phyloP scores from a whole-genome alignment of 2,329 filamentous ascomycete genomes.

The Cyanodermella asteris region DNA sequence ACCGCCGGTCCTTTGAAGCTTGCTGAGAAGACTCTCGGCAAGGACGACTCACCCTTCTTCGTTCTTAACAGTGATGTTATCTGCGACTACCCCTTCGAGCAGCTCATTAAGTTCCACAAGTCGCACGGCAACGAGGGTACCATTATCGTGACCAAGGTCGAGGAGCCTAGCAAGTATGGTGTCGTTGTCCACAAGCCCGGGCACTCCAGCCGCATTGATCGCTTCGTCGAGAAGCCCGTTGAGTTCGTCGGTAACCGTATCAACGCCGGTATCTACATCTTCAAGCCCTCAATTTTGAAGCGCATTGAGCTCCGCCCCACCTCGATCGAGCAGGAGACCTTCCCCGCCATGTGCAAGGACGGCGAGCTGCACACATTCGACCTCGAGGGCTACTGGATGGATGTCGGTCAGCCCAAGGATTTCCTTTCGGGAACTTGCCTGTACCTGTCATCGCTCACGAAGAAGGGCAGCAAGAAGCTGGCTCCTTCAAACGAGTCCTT shows the following conservation, averaged over 20 bases:
- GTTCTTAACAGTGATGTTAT: slow-evolving; percentile 97
- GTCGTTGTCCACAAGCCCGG: slow-evolving; percentile 93
- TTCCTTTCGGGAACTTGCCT: slow-evolving; percentile 92
- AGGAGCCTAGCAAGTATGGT: slow-evolving; percentile 97
- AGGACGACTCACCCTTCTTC: slow-evolving; percentile 90
- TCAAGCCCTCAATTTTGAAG: slow-evolving; percentile 75
- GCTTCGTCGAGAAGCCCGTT: slow-evolving; percentile 97
- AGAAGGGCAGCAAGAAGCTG: slow-evolving; percentile 72
- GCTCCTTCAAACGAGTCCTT: slow-evolving; percentile 51
- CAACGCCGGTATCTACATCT: slow-evolving; percentile 94
- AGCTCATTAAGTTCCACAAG: slow-evolving; percentile 82
- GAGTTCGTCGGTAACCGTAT: slow-evolving; percentile 98
- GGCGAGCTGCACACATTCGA: slow-evolving; percentile 42
- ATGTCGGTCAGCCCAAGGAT: slow-evolving; percentile 87
- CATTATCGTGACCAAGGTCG: slow-evolving; percentile 95
- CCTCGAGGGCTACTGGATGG: slow-evolving; percentile 36
- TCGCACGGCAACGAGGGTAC: slow-evolving; percentile 85
- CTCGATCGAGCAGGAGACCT: slow-evolving; percentile 96
- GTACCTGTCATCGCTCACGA: slow-evolving; percentile 79
- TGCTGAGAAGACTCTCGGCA: slow-evolving; percentile 73
- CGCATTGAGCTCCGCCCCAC: slow-evolving; percentile 92
- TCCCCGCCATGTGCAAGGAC: slow-evolving; percentile 80
- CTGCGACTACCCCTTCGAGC: slow-evolving; percentile 88
- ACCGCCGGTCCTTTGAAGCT: slow-evolving; percentile 92
- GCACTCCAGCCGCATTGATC: slow-evolving; percentile 79